Percentiles rank a stretch among this genome's conserved stretches.
phyloP scores from a whole-genome alignment of 257 asterid species.

The Rhazya stricta region DNA sequence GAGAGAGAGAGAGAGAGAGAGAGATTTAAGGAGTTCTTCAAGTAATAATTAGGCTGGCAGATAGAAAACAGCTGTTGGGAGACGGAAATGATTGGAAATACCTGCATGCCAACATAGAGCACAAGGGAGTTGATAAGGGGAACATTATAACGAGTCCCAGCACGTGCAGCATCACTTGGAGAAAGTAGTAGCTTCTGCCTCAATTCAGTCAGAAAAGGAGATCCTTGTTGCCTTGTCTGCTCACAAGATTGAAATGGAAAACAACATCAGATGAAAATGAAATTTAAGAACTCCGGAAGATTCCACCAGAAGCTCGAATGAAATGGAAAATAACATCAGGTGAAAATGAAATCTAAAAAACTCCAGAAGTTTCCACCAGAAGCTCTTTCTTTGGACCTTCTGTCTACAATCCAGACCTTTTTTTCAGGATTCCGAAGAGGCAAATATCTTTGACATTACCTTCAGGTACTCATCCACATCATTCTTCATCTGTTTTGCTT shows the following conservation, averaged over 20 bases:
- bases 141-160: slow-evolving; percentile 89
- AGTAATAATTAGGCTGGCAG: background rate
- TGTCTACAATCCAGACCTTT: background rate
- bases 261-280: slow-evolving; percentile 1
- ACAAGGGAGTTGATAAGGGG: slow-evolving; percentile 92
- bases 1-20: background rate
- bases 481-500: slow-evolving; percentile 70
- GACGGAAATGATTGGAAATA: slow-evolving; percentile 17
- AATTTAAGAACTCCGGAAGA: background rate
- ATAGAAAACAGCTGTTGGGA: background rate
- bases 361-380: too few species aligned
- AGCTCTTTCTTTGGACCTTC: background rate
- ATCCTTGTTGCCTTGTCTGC: slow-evolving; percentile 83
- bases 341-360: background rate
- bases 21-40: background rate
- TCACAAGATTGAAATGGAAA: slow-evolving; percentile 2
- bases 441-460: slow-evolving; percentile 38
- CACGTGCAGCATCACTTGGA: slow-evolving; percentile 61
- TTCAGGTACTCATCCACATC: slow-evolving; percentile 87
- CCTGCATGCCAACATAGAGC: slow-evolving; percentile 90
- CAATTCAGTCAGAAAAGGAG: slow-evolving; percentile 71
- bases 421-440: background rate
- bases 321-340: slow-evolving; percentile 6
- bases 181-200: slow-evolving; percentile 84
- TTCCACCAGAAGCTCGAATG: background rate